Evolutionary conservation across 208 protist genomes (phyloP).

Genomic region (Willaertia magna): DNA sequence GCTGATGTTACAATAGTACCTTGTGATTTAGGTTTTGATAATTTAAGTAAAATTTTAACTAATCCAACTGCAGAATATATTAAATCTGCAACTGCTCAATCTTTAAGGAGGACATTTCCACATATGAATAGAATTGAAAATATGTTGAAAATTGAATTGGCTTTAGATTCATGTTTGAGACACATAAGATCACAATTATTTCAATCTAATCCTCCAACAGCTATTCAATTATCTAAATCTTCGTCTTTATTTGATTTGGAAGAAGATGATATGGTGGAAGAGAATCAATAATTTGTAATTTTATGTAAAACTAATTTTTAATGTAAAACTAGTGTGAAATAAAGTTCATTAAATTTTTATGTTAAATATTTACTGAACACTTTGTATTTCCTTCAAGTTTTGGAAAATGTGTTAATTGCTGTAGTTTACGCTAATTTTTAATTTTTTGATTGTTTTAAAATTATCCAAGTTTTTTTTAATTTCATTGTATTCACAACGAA

Average conservation of each 20-base stretch:
- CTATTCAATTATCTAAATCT: background rate
- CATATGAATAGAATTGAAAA: slow-evolving; percentile 41
- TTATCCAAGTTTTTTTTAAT: no score
- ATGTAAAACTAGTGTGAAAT: no score
- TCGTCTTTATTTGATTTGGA: background rate
- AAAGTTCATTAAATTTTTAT: no score
- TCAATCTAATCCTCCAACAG: background rate
- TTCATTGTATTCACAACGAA: no score
- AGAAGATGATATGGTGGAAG: background rate
- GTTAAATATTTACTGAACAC: no score
- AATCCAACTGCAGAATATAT: slow-evolving; percentile 54
- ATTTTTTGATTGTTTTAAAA: no score
- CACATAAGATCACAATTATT: background rate
- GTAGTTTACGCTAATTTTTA: no score
- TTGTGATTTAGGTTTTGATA: slow-evolving; percentile 36
- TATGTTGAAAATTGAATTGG: background rate
- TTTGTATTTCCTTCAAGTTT: no score
- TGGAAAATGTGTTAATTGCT: no score
- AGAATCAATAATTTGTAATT: no score
- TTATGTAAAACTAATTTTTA: no score
- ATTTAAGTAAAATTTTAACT: slow-evolving; percentile 47
- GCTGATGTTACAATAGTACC: slow-evolving; percentile 54
- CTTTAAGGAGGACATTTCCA: slow-evolving; percentile 47
- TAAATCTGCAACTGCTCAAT: slow-evolving; percentile 32
- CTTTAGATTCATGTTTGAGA: background rate